These are phyloP conservation scores for Corchorus olitorius DNA, from an alignment of 345 rosid genomes.

Conservation along the genomic window DNA sequence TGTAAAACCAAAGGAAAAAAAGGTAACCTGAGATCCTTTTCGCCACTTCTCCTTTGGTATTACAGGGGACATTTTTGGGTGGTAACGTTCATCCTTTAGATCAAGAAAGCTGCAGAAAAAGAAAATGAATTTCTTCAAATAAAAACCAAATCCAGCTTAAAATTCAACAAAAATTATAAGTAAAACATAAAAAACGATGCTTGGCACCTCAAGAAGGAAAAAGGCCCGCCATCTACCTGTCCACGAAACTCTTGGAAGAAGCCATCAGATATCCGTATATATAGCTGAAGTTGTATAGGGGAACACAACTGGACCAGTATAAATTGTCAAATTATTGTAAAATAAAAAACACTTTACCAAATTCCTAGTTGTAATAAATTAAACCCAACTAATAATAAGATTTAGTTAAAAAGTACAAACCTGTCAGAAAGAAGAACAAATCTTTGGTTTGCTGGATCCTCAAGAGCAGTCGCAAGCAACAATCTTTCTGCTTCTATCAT, in stretches of 20 bases:
- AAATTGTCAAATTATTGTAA: background rate
- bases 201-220: slow-evolving; percentile 43
- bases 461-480: slow-evolving; percentile 68
- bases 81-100: slow-evolving; percentile 69
- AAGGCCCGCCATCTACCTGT: slow-evolving; percentile 70
- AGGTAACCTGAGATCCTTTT: slow-evolving; percentile 89
- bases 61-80: slow-evolving; percentile 67
- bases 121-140: background rate
- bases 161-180: background rate
- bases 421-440: slow-evolving; percentile 94
- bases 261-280: slow-evolving; percentile 76
- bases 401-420: slow-evolving; percentile 30
- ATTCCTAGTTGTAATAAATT: background rate
- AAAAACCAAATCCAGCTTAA: slow-evolving; percentile 18
- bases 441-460: slow-evolving; percentile 84
- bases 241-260: slow-evolving; percentile 84
- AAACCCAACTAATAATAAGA: background rate
- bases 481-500: slow-evolving; percentile 91
- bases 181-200: slow-evolving; percentile 25
- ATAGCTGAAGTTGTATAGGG: slow-evolving; percentile 83
- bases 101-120: slow-evolving; percentile 64
- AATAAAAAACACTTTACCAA: too few species aligned
- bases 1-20: slow-evolving; percentile 8
- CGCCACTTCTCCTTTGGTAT: slow-evolving; percentile 73
- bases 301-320: slow-evolving; percentile 77